Percentiles rank a stretch among this genome's conserved stretches.
Evolutionary conservation across 2,329 filamentous ascomycete genomes (phyloP).

Genomic region (Tympanopsis confertula): DNA sequence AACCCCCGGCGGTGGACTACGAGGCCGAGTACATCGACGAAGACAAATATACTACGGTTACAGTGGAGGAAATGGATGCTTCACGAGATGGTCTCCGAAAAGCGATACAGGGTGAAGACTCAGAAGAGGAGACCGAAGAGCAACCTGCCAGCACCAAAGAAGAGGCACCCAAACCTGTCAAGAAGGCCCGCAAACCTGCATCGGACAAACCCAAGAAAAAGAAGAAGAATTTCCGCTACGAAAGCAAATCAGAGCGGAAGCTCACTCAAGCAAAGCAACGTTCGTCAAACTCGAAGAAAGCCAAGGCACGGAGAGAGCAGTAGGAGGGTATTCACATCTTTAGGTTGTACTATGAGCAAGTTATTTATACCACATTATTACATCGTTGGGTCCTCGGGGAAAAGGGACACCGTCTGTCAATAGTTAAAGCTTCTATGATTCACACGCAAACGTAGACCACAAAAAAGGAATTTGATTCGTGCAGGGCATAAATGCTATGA

Average conservation of each 20-base stretch:
- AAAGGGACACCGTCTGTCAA: no score
- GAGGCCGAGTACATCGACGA: conserved; percentile 95
- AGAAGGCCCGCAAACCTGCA: conserved; percentile 39
- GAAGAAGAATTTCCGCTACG: conserved; percentile 87
- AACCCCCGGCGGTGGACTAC: conserved; percentile 49
- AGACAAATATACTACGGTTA: conserved; percentile 90
- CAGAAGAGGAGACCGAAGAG: conserved; percentile 17
- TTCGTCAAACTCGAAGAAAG: not conserved
- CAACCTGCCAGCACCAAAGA: conserved; percentile 15
- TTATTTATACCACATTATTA: no score
- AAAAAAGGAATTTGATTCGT: no score
- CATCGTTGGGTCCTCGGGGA: no score
- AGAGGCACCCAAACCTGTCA: conserved; percentile 9
- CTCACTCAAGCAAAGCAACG: conserved; percentile 50
- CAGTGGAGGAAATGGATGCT: conserved; percentile 76
- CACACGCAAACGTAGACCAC: no score
- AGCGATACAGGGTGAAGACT: conserved; percentile 25
- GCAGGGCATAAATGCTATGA: no score
- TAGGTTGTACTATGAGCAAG: no score
- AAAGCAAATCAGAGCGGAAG: conserved; percentile 75
- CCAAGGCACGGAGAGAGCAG: not conserved
- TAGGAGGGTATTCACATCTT: no score
- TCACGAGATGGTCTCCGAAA: conserved; percentile 62
- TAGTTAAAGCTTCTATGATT: no score
- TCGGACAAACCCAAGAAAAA: conserved; percentile 49